These are phyloP conservation scores for Brassica rapa DNA, from an alignment of 345 rosid species.

Conservation along the genomic window DNA sequence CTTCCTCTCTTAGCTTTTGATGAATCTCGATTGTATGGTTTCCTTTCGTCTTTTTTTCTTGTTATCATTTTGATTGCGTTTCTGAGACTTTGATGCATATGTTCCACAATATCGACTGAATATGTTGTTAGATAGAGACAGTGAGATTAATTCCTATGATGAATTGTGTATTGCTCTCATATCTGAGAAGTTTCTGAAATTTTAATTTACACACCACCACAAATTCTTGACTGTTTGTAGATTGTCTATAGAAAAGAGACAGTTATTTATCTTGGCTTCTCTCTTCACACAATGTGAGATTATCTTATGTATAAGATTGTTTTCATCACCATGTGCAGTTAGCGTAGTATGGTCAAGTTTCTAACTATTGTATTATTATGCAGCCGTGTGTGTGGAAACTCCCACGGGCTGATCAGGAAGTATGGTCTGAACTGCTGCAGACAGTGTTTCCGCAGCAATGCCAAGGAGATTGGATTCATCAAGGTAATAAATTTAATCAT, in stretches of 20 bases:
- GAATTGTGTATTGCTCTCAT: neutral
- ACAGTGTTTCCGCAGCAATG: conserved; percentile 7
- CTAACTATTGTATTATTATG: neutral
- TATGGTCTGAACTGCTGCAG: conserved; percentile 12
- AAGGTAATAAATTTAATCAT: neutral
- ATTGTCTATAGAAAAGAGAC: neutral
- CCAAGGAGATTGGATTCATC: conserved; percentile 8
- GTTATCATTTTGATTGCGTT: neutral
- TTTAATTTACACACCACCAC: neutral
- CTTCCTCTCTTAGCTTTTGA: neutral
- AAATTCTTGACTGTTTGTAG: too few relatives aligned
- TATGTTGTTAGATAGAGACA: neutral
- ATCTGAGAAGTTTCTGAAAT: neutral
- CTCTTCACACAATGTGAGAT: neutral
- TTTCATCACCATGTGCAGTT: neutral
- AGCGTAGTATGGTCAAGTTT: neutral
- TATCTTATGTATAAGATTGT: neutral
- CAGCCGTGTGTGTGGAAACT: conserved; percentile 11
- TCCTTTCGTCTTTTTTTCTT: too few relatives aligned
- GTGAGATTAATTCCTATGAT: neutral
- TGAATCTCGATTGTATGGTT: neutral
- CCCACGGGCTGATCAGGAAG: conserved; percentile 1
- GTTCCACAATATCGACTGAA: neutral
- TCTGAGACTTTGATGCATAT: neutral
- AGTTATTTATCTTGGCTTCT: neutral